Conservation (phyloP, 1,284 basidiomycete species). For the Sphagnurus paluster region DNA sequence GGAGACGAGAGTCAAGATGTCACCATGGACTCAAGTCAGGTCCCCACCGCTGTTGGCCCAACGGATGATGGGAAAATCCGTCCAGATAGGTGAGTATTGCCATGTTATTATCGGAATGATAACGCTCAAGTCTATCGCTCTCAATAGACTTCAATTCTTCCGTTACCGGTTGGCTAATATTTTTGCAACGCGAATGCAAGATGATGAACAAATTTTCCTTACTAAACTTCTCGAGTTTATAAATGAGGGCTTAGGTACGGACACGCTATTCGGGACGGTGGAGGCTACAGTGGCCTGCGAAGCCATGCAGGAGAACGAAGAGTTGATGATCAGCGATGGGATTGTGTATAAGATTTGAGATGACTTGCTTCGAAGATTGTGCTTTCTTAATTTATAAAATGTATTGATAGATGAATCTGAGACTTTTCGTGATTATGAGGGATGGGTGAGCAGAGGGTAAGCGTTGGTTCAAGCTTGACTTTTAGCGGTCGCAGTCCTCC, state of each 20-base stretch:
- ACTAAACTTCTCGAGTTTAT: conserved; percentile 72
- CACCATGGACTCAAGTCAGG: conserved; percentile 54
- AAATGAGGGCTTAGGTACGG: conserved; percentile 75
- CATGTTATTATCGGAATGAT: not conserved
- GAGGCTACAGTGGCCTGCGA: conserved; percentile 80
- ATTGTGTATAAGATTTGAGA: conserved; percentile 71
- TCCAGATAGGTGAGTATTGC: conserved; percentile 53
- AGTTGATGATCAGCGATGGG: conserved; percentile 87
- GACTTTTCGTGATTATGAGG: no score
- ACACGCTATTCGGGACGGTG: conserved; percentile 73
- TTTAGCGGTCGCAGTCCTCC: conserved; percentile 29
- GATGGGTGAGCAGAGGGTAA: no score
- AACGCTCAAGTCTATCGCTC: conserved; percentile 2
- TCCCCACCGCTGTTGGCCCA: conserved; percentile 30
- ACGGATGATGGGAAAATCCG: conserved; percentile 42
- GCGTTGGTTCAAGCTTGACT: no score
- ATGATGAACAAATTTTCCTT: conserved; percentile 77
- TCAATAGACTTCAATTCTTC: conserved; percentile 63
- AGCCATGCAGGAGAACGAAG: conserved; percentile 80
- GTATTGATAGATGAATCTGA: no score
- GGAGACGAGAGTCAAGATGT: conserved; percentile 65
- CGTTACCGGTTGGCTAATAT: conserved; percentile 70
- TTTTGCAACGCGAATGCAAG: conserved; percentile 68
- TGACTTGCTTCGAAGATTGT: conserved; percentile 1
- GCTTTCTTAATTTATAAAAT: no score